Conservation (phyloP, 2,329 filamentous ascomycete species). For the Zymoseptoria tritici region DNA sequence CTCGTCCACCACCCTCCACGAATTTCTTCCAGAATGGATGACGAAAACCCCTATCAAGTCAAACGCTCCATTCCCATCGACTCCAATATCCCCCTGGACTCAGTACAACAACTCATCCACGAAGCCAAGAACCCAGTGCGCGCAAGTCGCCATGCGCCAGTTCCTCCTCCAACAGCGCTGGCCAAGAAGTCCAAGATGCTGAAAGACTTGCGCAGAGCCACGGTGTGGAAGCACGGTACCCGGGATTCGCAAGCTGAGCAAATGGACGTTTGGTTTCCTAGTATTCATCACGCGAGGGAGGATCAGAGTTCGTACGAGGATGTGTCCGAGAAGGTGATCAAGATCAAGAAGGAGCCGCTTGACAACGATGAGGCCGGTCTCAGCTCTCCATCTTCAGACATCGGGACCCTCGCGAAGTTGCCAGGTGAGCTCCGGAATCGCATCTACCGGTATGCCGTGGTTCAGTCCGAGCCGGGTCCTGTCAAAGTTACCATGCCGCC, state of each 20-base stretch:
- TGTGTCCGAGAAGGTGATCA: not conserved
- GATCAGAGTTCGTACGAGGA: too few species aligned
- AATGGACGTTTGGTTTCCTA: slow-evolving; percentile 15
- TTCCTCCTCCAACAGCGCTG: slow-evolving; percentile 3
- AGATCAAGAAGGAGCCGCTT: not conserved
- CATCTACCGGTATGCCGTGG: slow-evolving; percentile 20
- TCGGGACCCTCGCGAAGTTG: slow-evolving; percentile 20
- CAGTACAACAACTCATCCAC: slow-evolving; percentile 5
- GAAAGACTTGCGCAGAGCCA: slow-evolving; percentile 4
- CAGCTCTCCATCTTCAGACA: slow-evolving; percentile 12
- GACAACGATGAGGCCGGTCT: not conserved
- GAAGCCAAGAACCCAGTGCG: not conserved
- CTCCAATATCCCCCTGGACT: slow-evolving; percentile 4
- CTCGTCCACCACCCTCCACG: not conserved
- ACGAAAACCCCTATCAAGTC: not conserved
- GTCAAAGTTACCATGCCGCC: slow-evolving; percentile 13
- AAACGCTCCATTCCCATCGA: slow-evolving; percentile 2
- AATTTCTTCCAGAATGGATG: not conserved
- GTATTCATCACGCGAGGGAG: not conserved
- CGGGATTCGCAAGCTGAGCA: slow-evolving; percentile 8
- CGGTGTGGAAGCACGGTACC: slow-evolving; percentile 7
- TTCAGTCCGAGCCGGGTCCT: not conserved
- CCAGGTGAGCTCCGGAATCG: slow-evolving; percentile 22
- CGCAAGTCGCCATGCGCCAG: not conserved
- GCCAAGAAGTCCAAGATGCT: slow-evolving; percentile 9